Evolutionary conservation across 2,329 filamentous ascomycete genomes (phyloP).

Genomic region (Byssochlamys sp.): DNA sequence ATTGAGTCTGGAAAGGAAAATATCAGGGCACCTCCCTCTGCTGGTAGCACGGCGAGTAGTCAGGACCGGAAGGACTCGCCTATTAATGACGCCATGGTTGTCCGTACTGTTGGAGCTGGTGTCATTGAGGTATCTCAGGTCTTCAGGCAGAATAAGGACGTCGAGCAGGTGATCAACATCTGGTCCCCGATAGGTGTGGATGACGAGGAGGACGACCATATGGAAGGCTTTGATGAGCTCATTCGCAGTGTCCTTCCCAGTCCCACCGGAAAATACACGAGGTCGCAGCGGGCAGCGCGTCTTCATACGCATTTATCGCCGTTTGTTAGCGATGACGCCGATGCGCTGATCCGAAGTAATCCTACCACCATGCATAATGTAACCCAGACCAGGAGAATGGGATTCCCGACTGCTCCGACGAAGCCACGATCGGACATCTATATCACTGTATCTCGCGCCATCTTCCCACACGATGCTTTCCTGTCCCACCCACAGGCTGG

Average conservation of each 20-base stretch:
- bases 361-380: conserved; percentile 79
- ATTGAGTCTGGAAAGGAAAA: conserved; percentile 22
- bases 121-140: conserved; percentile 66
- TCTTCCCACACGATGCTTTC: conserved; percentile 59
- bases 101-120: conserved; percentile 66
- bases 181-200: conserved; percentile 57
- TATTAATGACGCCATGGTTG: conserved; percentile 36
- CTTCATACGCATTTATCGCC: conserved; percentile 70
- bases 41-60: conserved; percentile 19
- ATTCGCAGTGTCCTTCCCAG: conserved; percentile 65
- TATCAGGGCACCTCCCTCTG: conserved; percentile 21
- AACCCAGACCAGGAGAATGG: conserved; percentile 74
- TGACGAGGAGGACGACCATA: conserved; percentile 49
- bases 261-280: conserved; percentile 63
- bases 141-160: conserved; percentile 60
- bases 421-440: conserved; percentile 91
- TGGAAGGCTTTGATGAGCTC: conserved; percentile 62
- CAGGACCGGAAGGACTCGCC: conserved; percentile 18
- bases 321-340: conserved; percentile 68
- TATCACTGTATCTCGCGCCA: conserved; percentile 68
- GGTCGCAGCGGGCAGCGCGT: conserved; percentile 62
- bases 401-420: conserved; percentile 83
- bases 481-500: conserved; percentile 65
- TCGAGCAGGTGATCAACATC: conserved; percentile 66
- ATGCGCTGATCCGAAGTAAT: conserved; percentile 70